Conservation (phyloP, 805 yeast genomes). For the Suhomyces sp. region DNA sequence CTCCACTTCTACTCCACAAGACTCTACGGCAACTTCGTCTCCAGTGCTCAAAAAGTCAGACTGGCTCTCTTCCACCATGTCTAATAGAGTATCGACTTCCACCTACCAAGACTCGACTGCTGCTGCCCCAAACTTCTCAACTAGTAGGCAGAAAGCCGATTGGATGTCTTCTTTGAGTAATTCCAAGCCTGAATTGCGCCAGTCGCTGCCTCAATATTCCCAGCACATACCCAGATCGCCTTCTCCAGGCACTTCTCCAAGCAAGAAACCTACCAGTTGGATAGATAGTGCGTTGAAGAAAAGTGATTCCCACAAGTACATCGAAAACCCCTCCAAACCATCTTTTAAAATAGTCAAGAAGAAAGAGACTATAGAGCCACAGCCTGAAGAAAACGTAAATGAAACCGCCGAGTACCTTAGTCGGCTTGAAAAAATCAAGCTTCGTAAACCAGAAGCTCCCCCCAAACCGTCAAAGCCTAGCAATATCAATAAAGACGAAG, state of each 20-base stretch:
- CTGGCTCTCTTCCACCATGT: conserved; percentile 13
- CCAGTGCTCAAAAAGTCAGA: conserved; percentile 7
- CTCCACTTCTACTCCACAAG: conserved; percentile 7
- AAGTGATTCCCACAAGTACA: conserved; percentile 11
- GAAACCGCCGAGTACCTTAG: conserved; percentile 6
- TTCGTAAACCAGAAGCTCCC: background rate
- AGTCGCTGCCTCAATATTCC: background rate
- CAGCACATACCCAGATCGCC: background rate
- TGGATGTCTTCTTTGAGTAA: conserved; percentile 14
- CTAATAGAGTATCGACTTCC: conserved; percentile 7
- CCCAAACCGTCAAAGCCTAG: background rate
- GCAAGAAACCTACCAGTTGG: conserved; percentile 11
- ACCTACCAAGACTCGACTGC: conserved; percentile 6
- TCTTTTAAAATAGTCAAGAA: conserved; percentile 11
- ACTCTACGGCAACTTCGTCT: background rate
- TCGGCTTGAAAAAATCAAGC: conserved; percentile 2
- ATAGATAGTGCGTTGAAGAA: conserved; percentile 14
- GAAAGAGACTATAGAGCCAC: conserved; percentile 4
- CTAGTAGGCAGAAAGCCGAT: conserved; percentile 2
- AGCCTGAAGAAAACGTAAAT: conserved; percentile 7
- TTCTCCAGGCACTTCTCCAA: background rate
- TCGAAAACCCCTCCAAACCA: conserved; percentile 12
- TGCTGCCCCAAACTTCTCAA: background rate
- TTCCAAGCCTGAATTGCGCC: conserved; percentile 6
- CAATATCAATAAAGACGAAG: conserved; percentile 4